phyloP scores from a whole-genome alignment of 1,284 basidiomycete species.

The Ceratobasidium theobromae region DNA sequence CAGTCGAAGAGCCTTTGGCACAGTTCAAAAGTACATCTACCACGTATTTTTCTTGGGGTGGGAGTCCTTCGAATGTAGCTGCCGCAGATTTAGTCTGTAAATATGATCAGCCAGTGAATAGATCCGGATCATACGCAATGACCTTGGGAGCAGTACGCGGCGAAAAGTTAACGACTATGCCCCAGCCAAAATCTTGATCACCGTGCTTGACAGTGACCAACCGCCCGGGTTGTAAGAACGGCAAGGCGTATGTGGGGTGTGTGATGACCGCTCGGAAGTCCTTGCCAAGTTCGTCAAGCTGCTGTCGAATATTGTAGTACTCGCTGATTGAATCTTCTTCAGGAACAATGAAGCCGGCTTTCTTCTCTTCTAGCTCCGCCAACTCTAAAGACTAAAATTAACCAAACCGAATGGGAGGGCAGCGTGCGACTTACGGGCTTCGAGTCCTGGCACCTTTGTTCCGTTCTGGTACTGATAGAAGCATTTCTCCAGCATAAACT shows the following conservation, averaged over 20 bases:
- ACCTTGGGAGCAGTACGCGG: constrained; percentile 77
- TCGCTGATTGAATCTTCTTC: constrained; percentile 84
- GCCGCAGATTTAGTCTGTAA: constrained; percentile 1
- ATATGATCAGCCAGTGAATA: neutral
- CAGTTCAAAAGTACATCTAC: constrained; percentile 92
- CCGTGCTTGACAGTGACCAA: constrained; percentile 87
- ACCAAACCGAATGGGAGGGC: neutral
- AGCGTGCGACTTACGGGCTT: constrained; percentile 64
- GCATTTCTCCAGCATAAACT: constrained; percentile 97
- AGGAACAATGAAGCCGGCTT: constrained; percentile 69
- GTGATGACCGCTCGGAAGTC: constrained; percentile 93
- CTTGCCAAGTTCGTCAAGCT: constrained; percentile 82
- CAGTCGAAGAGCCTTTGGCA: constrained; percentile 60
- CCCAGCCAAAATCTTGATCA: constrained; percentile 95
- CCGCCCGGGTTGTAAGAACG: constrained; percentile 91
- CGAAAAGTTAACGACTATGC: constrained; percentile 88
- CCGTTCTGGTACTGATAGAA: constrained; percentile 95
- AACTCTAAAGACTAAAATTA: constrained; percentile 57
- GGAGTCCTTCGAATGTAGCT: neutral
- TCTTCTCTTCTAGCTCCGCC: constrained; percentile 68
- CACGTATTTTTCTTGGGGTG: constrained; percentile 87
- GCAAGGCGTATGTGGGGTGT: constrained; percentile 90
- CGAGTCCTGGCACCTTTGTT: constrained; percentile 82
- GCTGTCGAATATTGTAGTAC: constrained; percentile 90
- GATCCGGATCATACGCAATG: neutral